Base-by-base conservation (phyloP, 228 moss, liverwort and hornwort genomes). In the Sphagnum fallax region DNA sequence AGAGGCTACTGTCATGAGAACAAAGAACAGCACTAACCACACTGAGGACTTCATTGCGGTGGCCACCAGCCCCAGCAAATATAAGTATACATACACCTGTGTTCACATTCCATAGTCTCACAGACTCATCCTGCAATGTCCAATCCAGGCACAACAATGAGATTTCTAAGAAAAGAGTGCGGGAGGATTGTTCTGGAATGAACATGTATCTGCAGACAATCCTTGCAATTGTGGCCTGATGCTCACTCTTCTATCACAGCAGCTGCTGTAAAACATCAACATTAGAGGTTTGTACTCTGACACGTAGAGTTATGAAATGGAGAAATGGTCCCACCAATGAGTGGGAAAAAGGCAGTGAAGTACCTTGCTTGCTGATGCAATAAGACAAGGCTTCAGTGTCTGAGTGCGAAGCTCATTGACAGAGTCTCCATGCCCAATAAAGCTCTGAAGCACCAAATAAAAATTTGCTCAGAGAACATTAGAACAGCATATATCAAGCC, bases 41-140 rank as follows among this genome's bases (percentile, higher is more conserved):
- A 55, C 96, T 96, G 8, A 96, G 87, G 1, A 96, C 96, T 78
- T 96, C 96, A 48, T 96, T 96, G 15, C 96, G 91, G 72, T 96
- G 96, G 49, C 96, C 96, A 62, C 96, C 92, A 16, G 96, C 96
- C 66, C 96, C 92, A 75, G 96, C 96, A 71, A 96, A 87, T 76
- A 96, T 88, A 5, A 96, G 86, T 67, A 90, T 74, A 70, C 86
- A 92, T 1, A 96, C 96, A 48, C 92, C 89, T 47, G 93, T 96
- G 16, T 79, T 79, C 16, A 83, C 96, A 74, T 96, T 96, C 96
- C 96, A 96, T 63, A 96, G 69, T 15, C 96, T 82, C 53, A 96
- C 74, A 8, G 92, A 92, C 79, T 96, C 96, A 80, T 96, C 96
- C 89, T 88, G 71, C 18, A 58, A 6, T 18, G 49, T 8, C 55